Percentiles rank a stretch among this genome's conserved stretches.
Evolutionary conservation across 1,284 basidiomycete species (phyloP).

Genomic region (Ustilago hordei): DNA sequence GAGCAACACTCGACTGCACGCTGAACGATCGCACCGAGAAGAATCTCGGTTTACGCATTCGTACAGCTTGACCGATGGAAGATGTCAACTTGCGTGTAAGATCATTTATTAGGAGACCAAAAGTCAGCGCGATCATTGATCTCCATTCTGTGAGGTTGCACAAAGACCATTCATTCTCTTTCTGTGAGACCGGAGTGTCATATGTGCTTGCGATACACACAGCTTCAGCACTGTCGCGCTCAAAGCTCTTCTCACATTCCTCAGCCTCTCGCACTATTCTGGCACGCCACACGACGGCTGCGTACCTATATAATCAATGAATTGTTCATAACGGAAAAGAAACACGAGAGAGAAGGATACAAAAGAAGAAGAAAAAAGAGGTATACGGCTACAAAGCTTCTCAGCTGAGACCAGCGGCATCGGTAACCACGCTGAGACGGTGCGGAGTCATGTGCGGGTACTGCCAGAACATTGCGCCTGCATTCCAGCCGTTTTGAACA

Average conservation of each 20-base stretch:
- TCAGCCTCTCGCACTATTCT: too few relatives aligned
- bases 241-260: too few relatives aligned
- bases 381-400: not conserved
- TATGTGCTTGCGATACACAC: too few relatives aligned
- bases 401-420: slow-evolving; percentile 36
- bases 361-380: not conserved
- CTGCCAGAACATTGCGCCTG: slow-evolving; percentile 70
- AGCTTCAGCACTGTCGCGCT: too few relatives aligned
- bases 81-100: not conserved
- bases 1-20: slow-evolving; percentile 2
- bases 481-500: slow-evolving; percentile 75
- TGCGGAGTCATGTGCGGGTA: slow-evolving; percentile 54
- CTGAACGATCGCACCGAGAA: not conserved
- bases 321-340: slow-evolving; percentile 42
- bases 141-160: too few relatives aligned
- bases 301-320: not conserved
- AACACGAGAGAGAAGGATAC: slow-evolving; percentile 5
- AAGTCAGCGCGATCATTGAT: not conserved
- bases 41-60: not conserved
- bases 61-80: not conserved
- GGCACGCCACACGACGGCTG: too few relatives aligned
- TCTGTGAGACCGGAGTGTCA: too few relatives aligned
- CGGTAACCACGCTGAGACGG: slow-evolving; percentile 43
- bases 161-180: too few relatives aligned
- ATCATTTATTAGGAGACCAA: not conserved